These are phyloP conservation scores for Penicillium occitanis DNA, from an alignment of 2,329 filamentous ascomycete genomes.

Conservation along the genomic window DNA sequence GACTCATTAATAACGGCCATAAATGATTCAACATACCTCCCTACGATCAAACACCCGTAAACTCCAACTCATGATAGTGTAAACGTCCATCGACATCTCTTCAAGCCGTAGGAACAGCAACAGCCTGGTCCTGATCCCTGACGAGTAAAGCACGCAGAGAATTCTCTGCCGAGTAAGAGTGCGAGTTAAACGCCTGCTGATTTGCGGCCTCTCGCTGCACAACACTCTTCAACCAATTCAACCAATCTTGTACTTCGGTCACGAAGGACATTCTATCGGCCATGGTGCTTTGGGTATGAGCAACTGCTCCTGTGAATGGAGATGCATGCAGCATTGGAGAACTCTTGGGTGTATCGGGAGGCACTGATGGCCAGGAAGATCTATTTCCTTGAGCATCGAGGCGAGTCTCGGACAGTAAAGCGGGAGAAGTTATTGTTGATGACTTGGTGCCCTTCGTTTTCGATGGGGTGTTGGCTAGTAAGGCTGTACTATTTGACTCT, in stretches of 20 bases:
- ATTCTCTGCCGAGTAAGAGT: conserved; percentile 35
- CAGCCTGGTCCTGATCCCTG: conserved; percentile 25
- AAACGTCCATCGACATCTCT: not conserved
- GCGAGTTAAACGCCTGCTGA: conserved; percentile 21
- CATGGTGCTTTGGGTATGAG: not conserved
- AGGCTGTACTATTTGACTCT: conserved; percentile 30
- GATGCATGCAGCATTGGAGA: conserved; percentile 10
- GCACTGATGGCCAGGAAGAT: conserved; percentile 22
- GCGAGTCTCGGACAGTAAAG: conserved; percentile 42
- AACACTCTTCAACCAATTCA: conserved; percentile 37
- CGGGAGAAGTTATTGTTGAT: conserved; percentile 33
- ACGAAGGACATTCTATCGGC: conserved; percentile 25
- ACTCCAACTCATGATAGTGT: not conserved
- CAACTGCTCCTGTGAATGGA: not conserved
- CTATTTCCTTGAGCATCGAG: conserved; percentile 38
- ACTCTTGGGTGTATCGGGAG: conserved; percentile 21
- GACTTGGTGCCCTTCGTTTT: conserved; percentile 19
- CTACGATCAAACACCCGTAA: not conserved
- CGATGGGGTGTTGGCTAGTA: conserved; percentile 29
- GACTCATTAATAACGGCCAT: not conserved
- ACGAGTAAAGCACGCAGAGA: conserved; percentile 39
- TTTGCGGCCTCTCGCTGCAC: conserved; percentile 23
- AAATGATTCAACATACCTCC: not conserved
- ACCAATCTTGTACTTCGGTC: conserved; percentile 35
- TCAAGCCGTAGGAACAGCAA: conserved; percentile 17